Conservation (phyloP, 768 basidiomycete species). For the Gymnopilus dilepis region DNA sequence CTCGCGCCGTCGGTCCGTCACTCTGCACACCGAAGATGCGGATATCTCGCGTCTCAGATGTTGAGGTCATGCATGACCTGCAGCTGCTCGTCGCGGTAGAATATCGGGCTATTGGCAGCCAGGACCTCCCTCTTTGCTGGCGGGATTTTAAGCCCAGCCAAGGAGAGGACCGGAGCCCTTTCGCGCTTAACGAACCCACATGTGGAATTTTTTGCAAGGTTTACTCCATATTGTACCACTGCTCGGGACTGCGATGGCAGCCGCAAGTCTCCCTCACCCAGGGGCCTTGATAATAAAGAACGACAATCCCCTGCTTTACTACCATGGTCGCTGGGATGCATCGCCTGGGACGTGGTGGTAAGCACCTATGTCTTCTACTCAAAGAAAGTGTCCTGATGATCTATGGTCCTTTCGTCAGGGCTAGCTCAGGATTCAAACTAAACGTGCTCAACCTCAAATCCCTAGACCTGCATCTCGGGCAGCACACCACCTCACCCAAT, state of each 20-base stretch:
- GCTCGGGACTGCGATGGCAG: conserved; percentile 7
- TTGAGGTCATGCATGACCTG: not conserved
- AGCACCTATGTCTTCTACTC: conserved; percentile 14
- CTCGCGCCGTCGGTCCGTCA: not conserved
- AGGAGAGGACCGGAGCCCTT: not conserved
- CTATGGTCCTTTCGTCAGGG: too few species aligned
- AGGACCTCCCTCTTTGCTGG: not conserved
- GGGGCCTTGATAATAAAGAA: conserved; percentile 33
- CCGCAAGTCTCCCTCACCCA: conserved; percentile 12
- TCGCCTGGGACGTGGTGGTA: conserved; percentile 64
- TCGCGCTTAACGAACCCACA: not conserved
- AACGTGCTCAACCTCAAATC: conserved; percentile 47
- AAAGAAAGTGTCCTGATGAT: not conserved
- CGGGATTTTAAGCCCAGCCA: not conserved
- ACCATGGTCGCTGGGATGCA: conserved; percentile 57
- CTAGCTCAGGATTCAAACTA: conserved; percentile 59
- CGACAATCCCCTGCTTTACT: conserved; percentile 49
- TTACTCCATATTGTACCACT: conserved; percentile 3
- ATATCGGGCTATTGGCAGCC: conserved; percentile 19
- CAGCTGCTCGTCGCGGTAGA: conserved; percentile 12
- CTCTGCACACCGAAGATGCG: not conserved
- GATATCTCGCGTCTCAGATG: too few species aligned
- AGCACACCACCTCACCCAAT: conserved; percentile 52
- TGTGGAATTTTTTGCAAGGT: conserved; percentile 2
- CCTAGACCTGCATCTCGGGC: conserved; percentile 51